phyloP scores from a whole-genome alignment of 2,329 filamentous ascomycete genomes.

The Ilyonectria mors-panacis region DNA sequence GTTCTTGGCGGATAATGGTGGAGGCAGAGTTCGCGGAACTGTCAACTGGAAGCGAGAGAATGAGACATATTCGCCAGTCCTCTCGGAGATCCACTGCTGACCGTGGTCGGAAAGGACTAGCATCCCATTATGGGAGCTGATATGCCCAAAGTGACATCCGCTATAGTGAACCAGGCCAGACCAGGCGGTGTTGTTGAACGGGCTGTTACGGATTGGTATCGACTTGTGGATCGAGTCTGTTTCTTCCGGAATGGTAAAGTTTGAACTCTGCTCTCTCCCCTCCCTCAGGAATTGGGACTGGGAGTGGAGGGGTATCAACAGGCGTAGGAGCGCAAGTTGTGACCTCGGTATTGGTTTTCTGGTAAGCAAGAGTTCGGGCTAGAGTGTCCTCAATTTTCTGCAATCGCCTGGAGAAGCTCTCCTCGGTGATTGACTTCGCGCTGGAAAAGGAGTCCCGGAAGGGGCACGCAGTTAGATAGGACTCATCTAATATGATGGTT shows the following conservation, averaged over 20 bases:
- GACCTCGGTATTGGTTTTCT: not conserved
- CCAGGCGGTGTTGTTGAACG: constrained; percentile 7
- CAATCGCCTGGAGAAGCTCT: constrained; percentile 39
- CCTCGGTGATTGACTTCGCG: constrained; percentile 36
- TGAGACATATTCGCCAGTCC: not conserved
- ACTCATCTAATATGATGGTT: too few species aligned
- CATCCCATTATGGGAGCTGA: constrained; percentile 1
- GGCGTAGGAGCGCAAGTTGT: too few species aligned
- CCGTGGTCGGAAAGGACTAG: not conserved
- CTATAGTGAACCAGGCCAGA: constrained; percentile 19
- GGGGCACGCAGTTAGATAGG: not conserved
- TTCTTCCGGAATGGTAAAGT: too few species aligned
- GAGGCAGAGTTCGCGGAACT: constrained; percentile 4
- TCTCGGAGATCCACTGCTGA: not conserved
- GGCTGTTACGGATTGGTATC: not conserved
- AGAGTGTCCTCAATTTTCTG: constrained; percentile 38
- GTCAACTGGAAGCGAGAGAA: not conserved
- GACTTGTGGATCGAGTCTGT: not conserved
- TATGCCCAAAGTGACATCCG: constrained; percentile 16
- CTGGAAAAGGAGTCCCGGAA: constrained; percentile 1
- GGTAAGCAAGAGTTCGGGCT: constrained; percentile 19
- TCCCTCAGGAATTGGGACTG: too few species aligned
- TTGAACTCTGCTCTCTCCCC: too few species aligned
- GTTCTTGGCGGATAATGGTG: constrained; percentile 9
- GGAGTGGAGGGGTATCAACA: too few species aligned